Evolutionary conservation across 1,284 basidiomycete species (phyloP), one percentile per base, ranked within the genome.

Genomic region (Meira nashicola): DNA sequence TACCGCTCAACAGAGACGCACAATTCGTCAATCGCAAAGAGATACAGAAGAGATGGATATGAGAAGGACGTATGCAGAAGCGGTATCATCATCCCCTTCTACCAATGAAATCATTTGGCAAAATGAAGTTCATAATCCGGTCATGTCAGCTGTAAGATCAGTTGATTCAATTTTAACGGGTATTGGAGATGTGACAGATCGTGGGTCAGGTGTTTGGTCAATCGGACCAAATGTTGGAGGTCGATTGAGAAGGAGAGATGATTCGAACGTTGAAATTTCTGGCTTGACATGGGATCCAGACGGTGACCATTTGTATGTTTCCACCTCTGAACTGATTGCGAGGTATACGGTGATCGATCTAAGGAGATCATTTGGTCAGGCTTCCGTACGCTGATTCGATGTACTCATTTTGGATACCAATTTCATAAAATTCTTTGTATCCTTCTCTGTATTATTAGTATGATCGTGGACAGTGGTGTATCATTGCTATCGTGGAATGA

Each of bases 271-370:
- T 39, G 68, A 71, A 50, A 62, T 71, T 39, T 57, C 63, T 17
- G 71, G 71, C 0, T 40, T 73, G 1, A 67, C 67, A 11, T 73
- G 68, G 69, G 67, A 70, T 52, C 60, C 67, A 1, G 61, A 66
- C n/a, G 63, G 63, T 1, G 69, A 71, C 41, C 43, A 49, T 28
- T 12, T 73, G 39, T 73, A 63, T 47, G 50, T 66, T 15, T 60
- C 65, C 0, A 73, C 66, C 4, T 63, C 67, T 39, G 47, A 60
- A 6, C 41, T 64, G 2, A 50, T 71, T 5, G 66, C 68, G 0
- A 58, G 62, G 10, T 71, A 69, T 52, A 49, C 48, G 12, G 60
- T 63, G 28, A 15, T 50, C 23, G 62, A 63, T 43, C 48, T 55
- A 9, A 15, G 62, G 8, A 54, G 52, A 53, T 53, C 50, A 8